Conservation (phyloP, 306 rosid species). For the Cucumis hystrix region DNA sequence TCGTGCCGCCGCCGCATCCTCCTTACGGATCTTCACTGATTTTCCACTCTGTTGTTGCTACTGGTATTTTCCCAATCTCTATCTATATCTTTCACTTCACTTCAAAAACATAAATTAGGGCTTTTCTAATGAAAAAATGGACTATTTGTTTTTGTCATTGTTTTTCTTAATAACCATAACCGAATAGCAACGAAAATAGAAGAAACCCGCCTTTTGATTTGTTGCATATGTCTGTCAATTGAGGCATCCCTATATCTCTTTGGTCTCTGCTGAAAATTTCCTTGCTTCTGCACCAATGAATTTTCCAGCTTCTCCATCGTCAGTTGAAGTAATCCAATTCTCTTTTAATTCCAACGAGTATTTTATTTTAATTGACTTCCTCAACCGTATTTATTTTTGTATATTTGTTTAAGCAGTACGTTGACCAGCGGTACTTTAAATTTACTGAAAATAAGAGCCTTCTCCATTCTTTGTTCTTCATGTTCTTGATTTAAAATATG, state of each 20-base stretch:
- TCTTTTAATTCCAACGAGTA: not conserved
- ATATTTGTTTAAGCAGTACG: no score
- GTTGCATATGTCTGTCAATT: not conserved
- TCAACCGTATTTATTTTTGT: not conserved
- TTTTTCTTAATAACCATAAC: not conserved
- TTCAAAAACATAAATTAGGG: not conserved
- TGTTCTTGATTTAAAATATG: not conserved
- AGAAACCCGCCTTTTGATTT: not conserved
- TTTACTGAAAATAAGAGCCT: no score
- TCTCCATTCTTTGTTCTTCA: no score
- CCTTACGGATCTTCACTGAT: not conserved
- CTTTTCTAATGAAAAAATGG: not conserved
- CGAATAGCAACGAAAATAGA: not conserved
- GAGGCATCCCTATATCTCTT: not conserved
- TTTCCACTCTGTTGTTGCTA: not conserved
- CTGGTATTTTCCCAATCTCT: not conserved
- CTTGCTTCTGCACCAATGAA: not conserved
- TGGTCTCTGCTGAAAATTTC: not conserved
- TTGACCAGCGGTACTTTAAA: no score
- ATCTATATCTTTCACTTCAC: not conserved
- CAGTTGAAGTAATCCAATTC: not conserved
- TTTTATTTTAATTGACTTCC: not conserved
- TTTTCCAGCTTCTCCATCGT: not conserved
- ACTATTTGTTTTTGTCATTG: not conserved
- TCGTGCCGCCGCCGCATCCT: not conserved